Evolutionary conservation across 768 basidiomycete genomes (phyloP).

Genomic region (Boletus fagicola): DNA sequence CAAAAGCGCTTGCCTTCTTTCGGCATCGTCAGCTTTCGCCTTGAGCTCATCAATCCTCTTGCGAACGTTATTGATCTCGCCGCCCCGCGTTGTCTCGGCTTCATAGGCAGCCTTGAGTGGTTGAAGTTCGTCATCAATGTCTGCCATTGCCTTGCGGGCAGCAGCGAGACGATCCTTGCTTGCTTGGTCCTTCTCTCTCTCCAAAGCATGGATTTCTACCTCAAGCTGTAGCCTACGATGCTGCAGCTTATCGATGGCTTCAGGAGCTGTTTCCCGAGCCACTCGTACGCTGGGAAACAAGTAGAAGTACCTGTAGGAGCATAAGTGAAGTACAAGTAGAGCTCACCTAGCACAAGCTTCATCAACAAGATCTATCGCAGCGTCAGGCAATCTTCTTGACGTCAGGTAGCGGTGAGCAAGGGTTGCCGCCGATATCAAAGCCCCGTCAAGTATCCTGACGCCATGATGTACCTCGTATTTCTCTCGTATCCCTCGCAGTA

Average conservation of each 20-base stretch:
- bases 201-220: conserved; percentile 92
- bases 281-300: conserved; percentile 67
- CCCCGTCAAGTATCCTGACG: conserved; percentile 83
- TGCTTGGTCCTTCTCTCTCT: conserved; percentile 86
- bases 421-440: conserved; percentile 85
- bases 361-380: conserved; percentile 90
- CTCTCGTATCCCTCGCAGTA: conserved; percentile 90
- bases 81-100: conserved; percentile 76
- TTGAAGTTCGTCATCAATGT: conserved; percentile 79
- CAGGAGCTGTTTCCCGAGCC: conserved; percentile 91
- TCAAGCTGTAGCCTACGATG: conserved; percentile 87
- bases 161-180: conserved; percentile 77
- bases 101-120: conserved; percentile 87
- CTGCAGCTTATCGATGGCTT: conserved; percentile 89
- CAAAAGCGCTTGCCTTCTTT: conserved; percentile 58
- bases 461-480: conserved; percentile 93
- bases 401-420: conserved; percentile 94
- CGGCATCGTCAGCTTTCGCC: conserved; percentile 91
- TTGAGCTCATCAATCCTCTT: conserved; percentile 87
- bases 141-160: conserved; percentile 76
- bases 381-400: conserved; percentile 72
- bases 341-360: conserved; percentile 85
- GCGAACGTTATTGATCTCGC: conserved; percentile 74
- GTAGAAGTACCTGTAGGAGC: not conserved
- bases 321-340: not conserved